Percentiles rank a stretch among this genome's conserved stretches.
These are phyloP conservation scores for Penicillium olsonii DNA, from an alignment of 2,329 filamentous ascomycete species.

Conservation along the genomic window DNA sequence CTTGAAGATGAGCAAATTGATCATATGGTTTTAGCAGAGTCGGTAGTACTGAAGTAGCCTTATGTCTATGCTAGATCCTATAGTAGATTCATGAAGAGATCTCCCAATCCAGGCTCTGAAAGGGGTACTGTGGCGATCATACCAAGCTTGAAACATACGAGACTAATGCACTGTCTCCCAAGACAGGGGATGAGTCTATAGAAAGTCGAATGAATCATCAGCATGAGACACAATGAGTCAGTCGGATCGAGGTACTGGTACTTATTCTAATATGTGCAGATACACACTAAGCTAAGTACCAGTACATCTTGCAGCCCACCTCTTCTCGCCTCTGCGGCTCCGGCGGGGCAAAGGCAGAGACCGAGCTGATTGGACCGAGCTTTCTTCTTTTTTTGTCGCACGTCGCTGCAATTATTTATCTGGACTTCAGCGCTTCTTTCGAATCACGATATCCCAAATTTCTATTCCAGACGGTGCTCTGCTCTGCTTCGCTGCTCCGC, in stretches of 20 bases:
- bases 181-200: not conserved
- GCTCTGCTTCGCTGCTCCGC: slow-evolving; percentile 3
- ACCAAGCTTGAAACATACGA: not conserved
- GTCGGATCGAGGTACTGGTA: slow-evolving; percentile 9
- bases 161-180: not conserved
- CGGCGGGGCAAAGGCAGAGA: slow-evolving; percentile 12
- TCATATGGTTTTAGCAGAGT: too few relatives aligned
- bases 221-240: slow-evolving; percentile 30
- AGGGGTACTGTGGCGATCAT: not conserved
- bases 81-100: too few relatives aligned
- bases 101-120: too few relatives aligned
- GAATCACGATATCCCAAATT: not conserved
- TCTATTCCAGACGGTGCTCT: not conserved
- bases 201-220: slow-evolving; percentile 13
- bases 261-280: not conserved
- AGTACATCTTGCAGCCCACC: not conserved
- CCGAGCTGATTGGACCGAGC: slow-evolving; percentile 22
- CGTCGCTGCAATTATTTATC: slow-evolving; percentile 16
- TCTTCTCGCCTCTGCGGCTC: slow-evolving; percentile 16
- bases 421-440: not conserved
- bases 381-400: slow-evolving; percentile 25
- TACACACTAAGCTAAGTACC: slow-evolving; percentile 5
- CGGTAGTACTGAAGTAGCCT: too few relatives aligned
- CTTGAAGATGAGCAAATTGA: too few relatives aligned
- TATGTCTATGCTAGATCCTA: too few relatives aligned